These are phyloP conservation scores for Pyrenochaeta sp. DNA, from an alignment of 2,329 filamentous ascomycete genomes.

Conservation along the genomic window DNA sequence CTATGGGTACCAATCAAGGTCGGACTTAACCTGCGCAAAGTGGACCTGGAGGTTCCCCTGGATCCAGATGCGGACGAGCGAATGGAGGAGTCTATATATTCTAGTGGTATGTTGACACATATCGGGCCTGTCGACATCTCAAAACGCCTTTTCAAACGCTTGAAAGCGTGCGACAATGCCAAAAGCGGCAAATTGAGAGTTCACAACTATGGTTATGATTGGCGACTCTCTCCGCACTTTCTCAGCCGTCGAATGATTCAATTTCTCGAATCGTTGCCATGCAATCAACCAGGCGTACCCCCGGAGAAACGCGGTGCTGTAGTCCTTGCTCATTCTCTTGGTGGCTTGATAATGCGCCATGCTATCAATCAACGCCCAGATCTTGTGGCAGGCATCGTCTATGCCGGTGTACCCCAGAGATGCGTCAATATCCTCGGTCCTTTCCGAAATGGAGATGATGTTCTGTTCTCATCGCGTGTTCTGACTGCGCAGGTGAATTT, in stretches of 20 bases:
- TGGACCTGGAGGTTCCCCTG: constrained; percentile 86
- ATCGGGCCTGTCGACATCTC: constrained; percentile 93
- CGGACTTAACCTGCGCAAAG: constrained; percentile 88
- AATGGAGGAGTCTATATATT: constrained; percentile 83
- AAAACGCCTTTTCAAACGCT: constrained; percentile 77
- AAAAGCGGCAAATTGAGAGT: constrained; percentile 75
- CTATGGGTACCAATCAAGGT: constrained; percentile 95
- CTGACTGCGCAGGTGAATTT: constrained; percentile 94
- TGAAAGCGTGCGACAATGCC: constrained; percentile 77
- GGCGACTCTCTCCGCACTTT: constrained; percentile 83
- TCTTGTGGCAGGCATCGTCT: constrained; percentile 84
- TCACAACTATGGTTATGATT: constrained; percentile 94
- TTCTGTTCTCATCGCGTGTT: constrained; percentile 86
- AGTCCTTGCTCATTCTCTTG: constrained; percentile 86
- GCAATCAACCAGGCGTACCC: constrained; percentile 68
- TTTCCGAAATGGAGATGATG: constrained; percentile 88
- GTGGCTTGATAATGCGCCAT: constrained; percentile 86
- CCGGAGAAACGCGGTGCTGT: constrained; percentile 70
- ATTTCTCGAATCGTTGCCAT: constrained; percentile 77
- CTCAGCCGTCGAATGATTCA: constrained; percentile 74
- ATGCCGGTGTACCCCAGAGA: constrained; percentile 81
- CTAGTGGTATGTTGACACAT: constrained; percentile 88
- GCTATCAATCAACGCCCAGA: constrained; percentile 86
- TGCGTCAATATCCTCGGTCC: constrained; percentile 93
- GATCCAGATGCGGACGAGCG: constrained; percentile 81